Conservation (phyloP, 495 filamentous ascomycete genomes). For the Xylaria cubensis region DNA sequence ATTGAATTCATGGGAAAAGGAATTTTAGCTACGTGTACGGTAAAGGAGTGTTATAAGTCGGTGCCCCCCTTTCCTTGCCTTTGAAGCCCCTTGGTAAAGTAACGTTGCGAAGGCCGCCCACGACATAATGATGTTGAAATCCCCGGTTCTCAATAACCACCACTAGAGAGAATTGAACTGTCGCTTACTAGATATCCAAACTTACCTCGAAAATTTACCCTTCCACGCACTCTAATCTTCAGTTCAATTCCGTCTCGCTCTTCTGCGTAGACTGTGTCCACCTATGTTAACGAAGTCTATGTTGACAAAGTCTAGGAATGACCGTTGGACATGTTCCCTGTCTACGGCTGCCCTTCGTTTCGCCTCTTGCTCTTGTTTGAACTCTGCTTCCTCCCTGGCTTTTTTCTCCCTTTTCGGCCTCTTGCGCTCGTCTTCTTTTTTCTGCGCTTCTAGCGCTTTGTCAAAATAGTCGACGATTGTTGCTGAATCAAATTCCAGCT, state of each 20-base stretch:
- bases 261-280: neutral
- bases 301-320: neutral
- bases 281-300: neutral
- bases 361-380: neutral
- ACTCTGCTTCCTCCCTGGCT: neutral
- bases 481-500: conserved; percentile 4
- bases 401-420: neutral
- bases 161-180: neutral
- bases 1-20: too few species aligned
- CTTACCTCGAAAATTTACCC: neutral
- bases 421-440: neutral
- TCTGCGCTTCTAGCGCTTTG: neutral
- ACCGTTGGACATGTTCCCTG: neutral
- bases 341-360: neutral
- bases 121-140: too few species aligned
- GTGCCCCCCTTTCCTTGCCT: too few species aligned
- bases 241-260: neutral
- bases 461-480: neutral
- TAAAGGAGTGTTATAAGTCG: too few species aligned
- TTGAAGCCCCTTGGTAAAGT: too few species aligned
- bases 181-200: neutral
- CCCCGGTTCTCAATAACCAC: neutral
- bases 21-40: too few species aligned
- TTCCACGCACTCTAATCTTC: neutral
- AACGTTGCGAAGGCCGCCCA: too few species aligned